Conservation (phyloP, 257 asterid genomes). For the Nicotiana attenuata region DNA sequence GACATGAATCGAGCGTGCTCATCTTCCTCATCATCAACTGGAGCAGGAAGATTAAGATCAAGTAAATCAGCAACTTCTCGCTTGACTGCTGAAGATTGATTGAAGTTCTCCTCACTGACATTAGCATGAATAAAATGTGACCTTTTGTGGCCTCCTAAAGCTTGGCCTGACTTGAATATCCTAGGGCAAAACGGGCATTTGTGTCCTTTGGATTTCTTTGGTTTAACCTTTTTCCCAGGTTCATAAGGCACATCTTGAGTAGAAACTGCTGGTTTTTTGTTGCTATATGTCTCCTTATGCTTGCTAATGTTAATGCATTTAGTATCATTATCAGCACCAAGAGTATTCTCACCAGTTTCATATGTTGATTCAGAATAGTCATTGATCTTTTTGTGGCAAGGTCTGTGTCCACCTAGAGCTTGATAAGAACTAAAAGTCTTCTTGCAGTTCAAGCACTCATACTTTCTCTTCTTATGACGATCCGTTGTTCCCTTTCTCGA, state of each 20-base stretch:
- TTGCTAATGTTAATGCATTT: slow-evolving; percentile 22
- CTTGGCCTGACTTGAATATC: slow-evolving; percentile 91
- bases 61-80: slow-evolving; percentile 45
- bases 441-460: slow-evolving; percentile 83
- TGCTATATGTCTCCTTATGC: slow-evolving; percentile 26
- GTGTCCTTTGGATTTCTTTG: slow-evolving; percentile 53
- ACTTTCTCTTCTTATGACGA: slow-evolving; percentile 47
- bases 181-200: slow-evolving; percentile 69
- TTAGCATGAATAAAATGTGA: slow-evolving; percentile 70
- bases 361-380: slow-evolving; percentile 37
- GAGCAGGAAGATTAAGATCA: slow-evolving; percentile 92
- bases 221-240: slow-evolving; percentile 33
- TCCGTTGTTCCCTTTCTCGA: slow-evolving; percentile 32
- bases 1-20: slow-evolving; percentile 27
- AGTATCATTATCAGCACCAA: slow-evolving; percentile 37
- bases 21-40: slow-evolving; percentile 53
- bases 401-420: slow-evolving; percentile 95
- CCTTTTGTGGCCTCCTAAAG: slow-evolving; percentile 94
- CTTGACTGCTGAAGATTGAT: slow-evolving; percentile 30
- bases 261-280: slow-evolving; percentile 31
- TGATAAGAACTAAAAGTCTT: slow-evolving; percentile 78
- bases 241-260: slow-evolving; percentile 30
- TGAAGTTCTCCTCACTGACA: slow-evolving; percentile 23
- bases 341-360: slow-evolving; percentile 63
- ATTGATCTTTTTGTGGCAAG: slow-evolving; percentile 63